Conservation (phyloP, 1,139 yeast genomes). For the Torulaspora pretoriensis region DNA sequence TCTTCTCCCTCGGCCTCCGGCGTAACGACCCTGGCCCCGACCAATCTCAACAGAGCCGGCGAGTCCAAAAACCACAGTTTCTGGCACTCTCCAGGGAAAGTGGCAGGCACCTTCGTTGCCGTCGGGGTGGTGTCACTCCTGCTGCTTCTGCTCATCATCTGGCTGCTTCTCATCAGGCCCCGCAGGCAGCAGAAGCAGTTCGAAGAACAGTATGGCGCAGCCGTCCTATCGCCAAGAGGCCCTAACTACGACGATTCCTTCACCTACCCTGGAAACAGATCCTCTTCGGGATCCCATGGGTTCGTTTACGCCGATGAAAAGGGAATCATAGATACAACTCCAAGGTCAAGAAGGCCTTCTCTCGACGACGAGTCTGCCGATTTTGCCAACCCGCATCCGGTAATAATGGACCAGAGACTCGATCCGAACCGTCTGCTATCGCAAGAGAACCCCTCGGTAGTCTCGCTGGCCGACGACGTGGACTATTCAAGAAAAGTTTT, state of each 20-base stretch:
- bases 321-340: conserved; percentile 18
- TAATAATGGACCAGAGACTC: conserved; percentile 63
- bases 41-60: conserved; percentile 4
- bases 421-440: conserved; percentile 64
- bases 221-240: conserved; percentile 16
- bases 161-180: conserved; percentile 26
- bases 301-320: conserved; percentile 27
- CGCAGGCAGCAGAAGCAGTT: conserved; percentile 23
- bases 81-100: conserved; percentile 39
- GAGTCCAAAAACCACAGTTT: conserved; percentile 22
- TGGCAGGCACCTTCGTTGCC: conserved; percentile 40
- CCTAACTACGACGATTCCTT: conserved; percentile 10
- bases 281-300: conserved; percentile 17
- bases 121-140: conserved; percentile 37
- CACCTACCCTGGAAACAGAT: conserved; percentile 14
- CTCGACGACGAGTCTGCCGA: conserved; percentile 13
- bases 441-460: conserved; percentile 45
- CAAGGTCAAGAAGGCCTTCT: conserved; percentile 11
- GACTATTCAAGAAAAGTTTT: conserved; percentile 71
- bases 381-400: conserved; percentile 23
- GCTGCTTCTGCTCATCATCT: conserved; percentile 25
- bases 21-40: conserved; percentile 5
- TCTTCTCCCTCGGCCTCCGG: conserved; percentile 8
- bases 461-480: conserved; percentile 66
- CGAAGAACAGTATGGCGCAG: conserved; percentile 30